Evolutionary conservation across 106 monocot species (phyloP).

Genomic region (Phalaenopsis aphrodite): DNA sequence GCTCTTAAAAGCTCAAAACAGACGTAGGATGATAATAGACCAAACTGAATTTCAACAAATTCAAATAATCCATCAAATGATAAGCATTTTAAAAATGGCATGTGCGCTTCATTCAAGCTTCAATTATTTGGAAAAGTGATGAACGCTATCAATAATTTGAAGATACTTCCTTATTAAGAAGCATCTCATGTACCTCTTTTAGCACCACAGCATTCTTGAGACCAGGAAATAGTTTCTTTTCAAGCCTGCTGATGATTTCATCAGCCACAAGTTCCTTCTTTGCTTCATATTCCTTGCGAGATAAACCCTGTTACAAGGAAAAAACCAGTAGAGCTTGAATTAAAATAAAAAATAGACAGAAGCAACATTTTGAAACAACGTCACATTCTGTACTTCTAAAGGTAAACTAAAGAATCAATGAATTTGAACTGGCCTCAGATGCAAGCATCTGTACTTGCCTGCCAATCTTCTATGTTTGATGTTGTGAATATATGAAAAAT

Average conservation of each 20-base stretch:
- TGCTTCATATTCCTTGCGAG: constrained; percentile 61
- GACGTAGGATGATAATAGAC: not conserved
- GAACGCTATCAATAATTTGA: not conserved
- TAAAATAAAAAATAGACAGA: not conserved
- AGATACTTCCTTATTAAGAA: not conserved
- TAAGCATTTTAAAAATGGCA: not conserved
- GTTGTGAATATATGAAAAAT: constrained; percentile 98
- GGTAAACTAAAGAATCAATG: not conserved
- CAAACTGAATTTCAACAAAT: not conserved
- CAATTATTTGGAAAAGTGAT: not conserved
- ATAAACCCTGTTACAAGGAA: constrained; percentile 41
- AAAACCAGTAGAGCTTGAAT: not conserved
- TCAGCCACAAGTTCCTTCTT: constrained; percentile 75
- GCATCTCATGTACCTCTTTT: constrained; percentile 57
- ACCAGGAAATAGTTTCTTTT: constrained; percentile 83
- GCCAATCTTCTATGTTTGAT: constrained; percentile 85
- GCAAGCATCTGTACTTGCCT: constrained; percentile 28
- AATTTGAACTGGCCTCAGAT: not conserved
- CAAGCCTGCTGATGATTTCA: constrained; percentile 79
- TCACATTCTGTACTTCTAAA: not conserved
- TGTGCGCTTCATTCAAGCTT: not conserved
- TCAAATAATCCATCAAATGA: not conserved
- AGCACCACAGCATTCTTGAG: constrained; percentile 71
- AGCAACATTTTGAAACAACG: not conserved
- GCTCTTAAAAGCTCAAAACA: not conserved